Base-by-base conservation (phyloP, 768 basidiomycete genomes). In the Mycena amicta region DNA sequence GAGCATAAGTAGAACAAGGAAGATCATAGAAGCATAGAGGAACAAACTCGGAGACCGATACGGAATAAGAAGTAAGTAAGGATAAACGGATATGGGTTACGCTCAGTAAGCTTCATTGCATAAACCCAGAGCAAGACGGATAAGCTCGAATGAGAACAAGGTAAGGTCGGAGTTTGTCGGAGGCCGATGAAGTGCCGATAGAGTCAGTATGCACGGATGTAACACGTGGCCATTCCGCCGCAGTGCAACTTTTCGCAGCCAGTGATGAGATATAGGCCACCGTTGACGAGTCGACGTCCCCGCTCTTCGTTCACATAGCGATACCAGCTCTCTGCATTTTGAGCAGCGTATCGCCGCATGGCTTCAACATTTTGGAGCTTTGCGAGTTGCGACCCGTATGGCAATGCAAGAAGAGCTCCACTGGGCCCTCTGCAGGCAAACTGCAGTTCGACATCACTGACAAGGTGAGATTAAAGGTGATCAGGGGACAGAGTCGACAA, bases 181-280 rank as follows among this genome's bases (percentile, higher is more conserved):
- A n/a, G n/a, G n/a, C n/a, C n/a, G n/a, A n/a, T n/a, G n/a, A n/a
- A n/a, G n/a, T n/a, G n/a, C n/a, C n/a, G n/a, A n/a, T n/a, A n/a
- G n/a, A n/a, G n/a, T n/a, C n/a, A n/a, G n/a, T n/a, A n/a, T n/a
- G n/a, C n/a, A n/a, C n/a, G n/a, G n/a, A n/a, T n/a, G n/a, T n/a
- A n/a, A n/a, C n/a, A n/a, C n/a, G n/a, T 26, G 15, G 52, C 52
- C 22, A 41, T 39, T 20, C 52, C 52, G 33, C 52, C 33, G n/a
- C 30, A n/a, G 5, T 22, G 15, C 11, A 33, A 22, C 39, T 41
- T 53, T 25, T 53, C 52, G 33, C 20, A 12, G 27, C 52, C 52
- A 8, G 52, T 53, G 12, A 53, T 28, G 20, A 53, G 22, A 40
- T 37, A 53, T 12, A 53, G 52, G 4, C 33, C 33, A 22, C 52